Percentiles rank a stretch among this genome's conserved stretches.
phyloP scores from a whole-genome alignment of 2,329 filamentous ascomycete species.

The Epichloe glyceriae region DNA sequence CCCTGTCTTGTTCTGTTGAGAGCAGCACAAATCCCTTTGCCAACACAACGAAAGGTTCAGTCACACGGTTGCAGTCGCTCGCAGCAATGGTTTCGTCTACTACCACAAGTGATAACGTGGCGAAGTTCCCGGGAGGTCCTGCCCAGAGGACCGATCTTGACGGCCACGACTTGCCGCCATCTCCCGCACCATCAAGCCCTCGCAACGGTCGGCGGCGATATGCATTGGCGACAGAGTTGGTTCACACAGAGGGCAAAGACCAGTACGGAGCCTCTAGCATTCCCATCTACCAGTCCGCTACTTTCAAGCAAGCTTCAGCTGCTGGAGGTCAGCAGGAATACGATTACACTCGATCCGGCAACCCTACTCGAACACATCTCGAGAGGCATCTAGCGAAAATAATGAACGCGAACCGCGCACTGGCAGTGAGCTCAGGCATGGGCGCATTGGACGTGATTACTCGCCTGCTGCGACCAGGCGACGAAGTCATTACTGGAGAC shows the following conservation, averaged over 20 bases:
- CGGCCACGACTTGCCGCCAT: constrained; percentile 76
- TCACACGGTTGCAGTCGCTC: not conserved
- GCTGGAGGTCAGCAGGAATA: constrained; percentile 74
- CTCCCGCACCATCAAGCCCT: constrained; percentile 85
- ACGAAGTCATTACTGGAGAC: constrained; percentile 94
- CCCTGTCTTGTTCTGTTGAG: too few relatives aligned
- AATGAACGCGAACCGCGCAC: constrained; percentile 84
- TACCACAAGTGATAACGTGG: not conserved
- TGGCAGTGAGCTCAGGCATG: constrained; percentile 95
- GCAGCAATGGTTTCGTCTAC: constrained; percentile 1
- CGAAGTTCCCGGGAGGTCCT: not conserved
- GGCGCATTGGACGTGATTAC: constrained; percentile 94
- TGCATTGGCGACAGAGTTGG: constrained; percentile 87
- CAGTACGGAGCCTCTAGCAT: constrained; percentile 95
- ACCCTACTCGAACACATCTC: constrained; percentile 89
- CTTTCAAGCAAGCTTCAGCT: constrained; percentile 86
- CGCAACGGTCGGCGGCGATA: constrained; percentile 71
- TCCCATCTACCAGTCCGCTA: constrained; percentile 96
- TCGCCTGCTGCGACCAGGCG: constrained; percentile 75
- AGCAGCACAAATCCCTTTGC: too few relatives aligned
- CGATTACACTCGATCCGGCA: constrained; percentile 96
- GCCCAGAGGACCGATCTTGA: constrained; percentile 59
- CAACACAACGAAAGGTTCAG: not conserved
- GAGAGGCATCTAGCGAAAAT: constrained; percentile 97
- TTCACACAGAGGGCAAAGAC: constrained; percentile 91